Conservation (phyloP, 2,329 filamentous ascomycete genomes). For the Aspergillus pseudonomiae region DNA sequence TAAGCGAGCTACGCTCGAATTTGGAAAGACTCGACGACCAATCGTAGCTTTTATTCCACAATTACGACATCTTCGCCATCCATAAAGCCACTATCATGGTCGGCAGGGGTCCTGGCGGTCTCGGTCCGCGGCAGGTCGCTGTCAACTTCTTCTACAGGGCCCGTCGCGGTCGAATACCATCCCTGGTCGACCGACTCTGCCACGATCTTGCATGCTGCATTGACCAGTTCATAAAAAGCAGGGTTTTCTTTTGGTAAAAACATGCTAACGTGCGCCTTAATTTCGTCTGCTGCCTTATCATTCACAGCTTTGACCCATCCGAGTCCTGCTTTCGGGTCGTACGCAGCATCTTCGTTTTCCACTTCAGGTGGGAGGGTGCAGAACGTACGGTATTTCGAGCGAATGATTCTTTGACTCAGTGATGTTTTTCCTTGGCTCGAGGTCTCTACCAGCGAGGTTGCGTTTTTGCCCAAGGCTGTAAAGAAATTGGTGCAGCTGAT, state of each 20-base stretch:
- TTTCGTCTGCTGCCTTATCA: slow-evolving; percentile 77
- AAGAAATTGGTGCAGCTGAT: slow-evolving; percentile 87
- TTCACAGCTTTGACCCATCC: slow-evolving; percentile 75
- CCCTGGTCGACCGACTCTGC: slow-evolving; percentile 43
- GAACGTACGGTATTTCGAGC: slow-evolving; percentile 74
- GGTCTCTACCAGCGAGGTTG: slow-evolving; percentile 41
- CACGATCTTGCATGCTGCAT: slow-evolving; percentile 42
- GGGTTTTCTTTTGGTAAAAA: slow-evolving; percentile 49
- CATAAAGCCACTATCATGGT: slow-evolving; percentile 30
- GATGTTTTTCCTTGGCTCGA: slow-evolving; percentile 27
- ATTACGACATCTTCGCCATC: slow-evolving; percentile 40
- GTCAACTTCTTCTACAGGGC: slow-evolving; percentile 22
- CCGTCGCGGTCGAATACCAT: slow-evolving; percentile 40
- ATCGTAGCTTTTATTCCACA: slow-evolving; percentile 28
- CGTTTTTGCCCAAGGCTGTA: slow-evolving; percentile 75
- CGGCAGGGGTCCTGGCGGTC: slow-evolving; percentile 12
- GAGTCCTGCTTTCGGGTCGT: slow-evolving; percentile 42
- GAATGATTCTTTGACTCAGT: slow-evolving; percentile 41
- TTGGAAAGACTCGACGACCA: slow-evolving; percentile 1
- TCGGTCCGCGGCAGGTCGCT: slow-evolving; percentile 21
- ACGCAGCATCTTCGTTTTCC: slow-evolving; percentile 29
- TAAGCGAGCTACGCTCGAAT: background rate
- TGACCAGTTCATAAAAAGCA: slow-evolving; percentile 45
- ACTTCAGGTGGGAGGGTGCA: slow-evolving; percentile 73
- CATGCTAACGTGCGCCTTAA: slow-evolving; percentile 70